Evolutionary conservation across 768 basidiomycete genomes (phyloP), one percentile per base, ranked within the genome.

Genomic region (Auricularia sp.): DNA sequence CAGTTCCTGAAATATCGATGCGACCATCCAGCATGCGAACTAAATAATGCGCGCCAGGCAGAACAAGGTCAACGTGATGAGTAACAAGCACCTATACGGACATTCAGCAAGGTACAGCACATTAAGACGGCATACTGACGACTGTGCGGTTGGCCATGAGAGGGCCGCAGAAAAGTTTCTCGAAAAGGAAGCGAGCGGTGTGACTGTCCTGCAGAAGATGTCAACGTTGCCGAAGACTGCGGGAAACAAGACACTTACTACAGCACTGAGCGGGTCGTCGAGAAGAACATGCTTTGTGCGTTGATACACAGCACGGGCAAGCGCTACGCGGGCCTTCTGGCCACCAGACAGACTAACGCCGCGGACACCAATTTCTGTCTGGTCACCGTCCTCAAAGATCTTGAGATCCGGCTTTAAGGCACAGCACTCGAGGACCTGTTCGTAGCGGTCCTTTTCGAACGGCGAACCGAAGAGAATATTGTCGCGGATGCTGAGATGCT

Each of bases 351-450:
- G 54, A 14, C 8, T 67, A 77, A 65, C 67, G 85, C 86, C 87
- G 77, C 63, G 89, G 87, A 73, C 92, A 92, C 75, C 92, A 67
- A 95, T 90, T 74, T 92, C 88, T 1, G 91, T 93, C 63, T 75
- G 77, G 70, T 92, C 93, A 0, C 96, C 96, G 69, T 94, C 87
- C 64, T 95, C 91, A 1, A 98, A 74, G 11, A 93, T 82, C 4
- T 88, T 83, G 64, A 98, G 74, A 77, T 98, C 96, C 0, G 88
- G 84, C 35, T 72, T 76, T 62, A 98, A 74, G 1, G 93, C 93
- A 70, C 95, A 98, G 14, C 85, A 88, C 62, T 92, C 87, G n/a
- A 95, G 72, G 34, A 93, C 91, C 0, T 77, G 79, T 10, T 87
- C 75, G 68, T 94, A 94, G 61, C 91, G 78, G 66, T 86, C 84